Evolutionary conservation across 176 grass and related monocot genomes (phyloP).

Genomic region (Typha latifolia): DNA sequence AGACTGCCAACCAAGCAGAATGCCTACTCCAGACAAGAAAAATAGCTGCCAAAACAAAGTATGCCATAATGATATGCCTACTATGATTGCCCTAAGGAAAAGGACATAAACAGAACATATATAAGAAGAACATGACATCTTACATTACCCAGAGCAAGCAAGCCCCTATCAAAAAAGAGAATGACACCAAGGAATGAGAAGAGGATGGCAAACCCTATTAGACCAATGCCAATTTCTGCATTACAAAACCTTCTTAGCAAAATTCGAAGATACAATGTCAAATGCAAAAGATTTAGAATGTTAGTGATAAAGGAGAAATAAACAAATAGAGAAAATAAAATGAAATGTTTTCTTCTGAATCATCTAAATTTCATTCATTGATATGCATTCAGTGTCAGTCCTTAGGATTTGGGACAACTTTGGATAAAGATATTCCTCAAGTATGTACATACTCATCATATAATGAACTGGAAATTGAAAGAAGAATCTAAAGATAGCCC

Average conservation of each 20-base stretch:
- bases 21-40: constrained; percentile 29
- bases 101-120: not conserved
- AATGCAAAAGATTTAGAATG: not conserved
- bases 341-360: not conserved
- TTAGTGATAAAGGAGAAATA: not conserved
- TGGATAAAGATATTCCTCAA: no score
- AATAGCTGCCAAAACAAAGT: constrained; percentile 26
- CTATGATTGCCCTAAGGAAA: not conserved
- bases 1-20: constrained; percentile 40
- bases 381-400: not conserved
- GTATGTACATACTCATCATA: no score
- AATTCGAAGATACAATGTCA: not conserved
- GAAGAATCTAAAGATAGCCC: no score
- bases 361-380: not conserved
- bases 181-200: constrained; percentile 85
- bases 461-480: no score
- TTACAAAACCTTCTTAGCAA: not conserved
- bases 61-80: not conserved
- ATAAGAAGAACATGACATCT: constrained; percentile 14
- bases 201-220: constrained; percentile 82
- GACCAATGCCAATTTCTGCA: constrained; percentile 85
- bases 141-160: constrained; percentile 99
- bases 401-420: no score
- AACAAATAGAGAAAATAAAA: not conserved
- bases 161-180: constrained; percentile 91